Conservation (phyloP, 177 flowering plant genomes). For the Vitis hybrid region DNA sequence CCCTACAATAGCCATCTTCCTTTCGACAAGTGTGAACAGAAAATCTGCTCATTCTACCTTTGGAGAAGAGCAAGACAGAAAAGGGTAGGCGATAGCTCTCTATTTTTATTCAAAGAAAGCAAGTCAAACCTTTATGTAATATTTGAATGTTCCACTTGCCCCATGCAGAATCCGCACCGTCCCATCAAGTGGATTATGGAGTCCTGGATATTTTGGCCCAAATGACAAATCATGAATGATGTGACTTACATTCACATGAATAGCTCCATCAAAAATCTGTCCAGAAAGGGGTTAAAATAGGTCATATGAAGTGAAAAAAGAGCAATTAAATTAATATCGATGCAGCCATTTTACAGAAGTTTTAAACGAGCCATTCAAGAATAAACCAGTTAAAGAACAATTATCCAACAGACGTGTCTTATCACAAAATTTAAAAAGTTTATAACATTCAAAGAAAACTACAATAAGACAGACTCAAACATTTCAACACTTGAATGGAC, state of each 20-base stretch:
- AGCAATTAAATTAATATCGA: background rate
- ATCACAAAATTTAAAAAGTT: no score
- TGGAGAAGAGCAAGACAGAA: no score
- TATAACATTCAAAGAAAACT: no score
- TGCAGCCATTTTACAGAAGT: no score
- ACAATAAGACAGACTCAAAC: no score
- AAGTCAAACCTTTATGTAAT: constrained; percentile 87
- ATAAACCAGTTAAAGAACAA: no score
- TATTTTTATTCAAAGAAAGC: constrained; percentile 1
- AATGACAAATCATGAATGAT: constrained; percentile 92
- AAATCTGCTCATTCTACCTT: no score
- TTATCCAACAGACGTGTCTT: no score
- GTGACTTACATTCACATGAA: constrained; percentile 93
- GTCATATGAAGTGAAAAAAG: background rate
- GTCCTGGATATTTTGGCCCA: constrained; percentile 97
- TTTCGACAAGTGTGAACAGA: no score
- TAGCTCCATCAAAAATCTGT: constrained; percentile 90
- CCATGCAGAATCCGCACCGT: constrained; percentile 69
- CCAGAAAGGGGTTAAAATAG: background rate
- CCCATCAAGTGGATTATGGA: constrained; percentile 97
- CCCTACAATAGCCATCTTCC: background rate
- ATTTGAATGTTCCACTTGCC: constrained; percentile 94
- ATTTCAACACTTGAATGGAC: no score
- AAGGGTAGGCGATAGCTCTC: background rate
- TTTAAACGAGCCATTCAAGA: no score